These are phyloP conservation scores for Biscogniauxia marginata DNA, from an alignment of 2,329 filamentous ascomycete genomes.

Conservation along the genomic window DNA sequence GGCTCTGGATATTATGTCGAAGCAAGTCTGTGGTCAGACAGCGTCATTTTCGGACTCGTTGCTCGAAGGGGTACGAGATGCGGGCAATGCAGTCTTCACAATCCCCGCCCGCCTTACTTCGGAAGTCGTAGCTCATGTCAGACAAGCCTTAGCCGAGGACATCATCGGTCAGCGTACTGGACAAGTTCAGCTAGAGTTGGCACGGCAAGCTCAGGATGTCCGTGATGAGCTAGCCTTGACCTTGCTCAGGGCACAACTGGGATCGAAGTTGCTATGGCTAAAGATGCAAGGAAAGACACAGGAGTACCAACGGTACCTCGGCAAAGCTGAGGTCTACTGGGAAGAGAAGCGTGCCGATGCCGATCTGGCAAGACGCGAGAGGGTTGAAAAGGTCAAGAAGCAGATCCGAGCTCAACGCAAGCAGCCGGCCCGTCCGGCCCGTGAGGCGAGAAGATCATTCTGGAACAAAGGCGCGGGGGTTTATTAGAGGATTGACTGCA, in stretches of 20 bases:
- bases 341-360: slow-evolving; percentile 35
- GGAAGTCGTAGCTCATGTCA: slow-evolving; percentile 25
- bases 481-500: slow-evolving; percentile 15
- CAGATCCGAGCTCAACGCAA: slow-evolving; percentile 30
- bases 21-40: slow-evolving; percentile 31
- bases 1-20: slow-evolving; percentile 31
- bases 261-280: slow-evolving; percentile 57
- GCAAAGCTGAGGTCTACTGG: slow-evolving; percentile 46
- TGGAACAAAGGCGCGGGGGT: slow-evolving; percentile 23
- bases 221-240: slow-evolving; percentile 43
- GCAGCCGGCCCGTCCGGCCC: too few species aligned
- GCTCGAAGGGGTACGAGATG: slow-evolving; percentile 27
- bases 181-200: slow-evolving; percentile 34
- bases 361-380: slow-evolving; percentile 31
- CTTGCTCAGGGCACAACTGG: slow-evolving; percentile 53
- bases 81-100: slow-evolving; percentile 21
- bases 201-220: slow-evolving; percentile 34
- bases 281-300: slow-evolving; percentile 49
- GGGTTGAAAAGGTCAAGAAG: slow-evolving; percentile 27
- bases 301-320: slow-evolving; percentile 46
- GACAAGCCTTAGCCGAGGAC: slow-evolving; percentile 22
- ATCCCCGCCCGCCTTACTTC: slow-evolving; percentile 20
- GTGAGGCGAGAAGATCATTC: slow-evolving; percentile 22
- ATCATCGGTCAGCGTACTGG: slow-evolving; percentile 24
- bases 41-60: slow-evolving; percentile 31